These are phyloP conservation scores for Eucommia ulmoides DNA, from an alignment of 257 asterid genomes.

Conservation along the genomic window DNA sequence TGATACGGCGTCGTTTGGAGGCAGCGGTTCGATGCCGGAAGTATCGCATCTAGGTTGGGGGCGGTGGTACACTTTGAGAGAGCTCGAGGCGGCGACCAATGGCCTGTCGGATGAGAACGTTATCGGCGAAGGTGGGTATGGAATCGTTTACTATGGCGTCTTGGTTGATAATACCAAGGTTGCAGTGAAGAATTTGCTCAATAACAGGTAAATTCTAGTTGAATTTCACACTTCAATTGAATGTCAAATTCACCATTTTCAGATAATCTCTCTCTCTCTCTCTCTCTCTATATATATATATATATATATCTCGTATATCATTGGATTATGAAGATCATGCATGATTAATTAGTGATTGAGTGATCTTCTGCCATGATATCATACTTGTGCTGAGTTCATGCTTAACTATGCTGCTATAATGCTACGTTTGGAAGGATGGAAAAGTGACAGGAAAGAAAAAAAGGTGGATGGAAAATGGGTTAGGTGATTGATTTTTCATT, in stretches of 20 bases:
- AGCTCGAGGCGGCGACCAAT: constrained; percentile 93
- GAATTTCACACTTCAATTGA: not conserved
- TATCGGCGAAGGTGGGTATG: constrained; percentile 95
- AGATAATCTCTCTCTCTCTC: too few species aligned
- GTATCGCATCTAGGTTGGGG: constrained; percentile 99
- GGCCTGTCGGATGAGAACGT: constrained; percentile 83
- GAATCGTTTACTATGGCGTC: constrained; percentile 75
- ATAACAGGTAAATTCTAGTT: constrained; percentile 46
- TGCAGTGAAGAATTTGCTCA: constrained; percentile 83
- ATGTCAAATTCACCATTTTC: not conserved
- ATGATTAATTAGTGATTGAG: too few species aligned
- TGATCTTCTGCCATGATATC: too few species aligned
- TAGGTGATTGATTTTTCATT: too few species aligned
- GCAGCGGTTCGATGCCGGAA: constrained; percentile 80
- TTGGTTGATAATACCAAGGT: constrained; percentile 62
- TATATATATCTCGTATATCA: not conserved
- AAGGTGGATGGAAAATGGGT: too few species aligned
- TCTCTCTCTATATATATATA: not conserved
- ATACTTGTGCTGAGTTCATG: too few species aligned
- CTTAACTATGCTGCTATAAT: too few species aligned
- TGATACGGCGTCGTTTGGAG: constrained; percentile 65
- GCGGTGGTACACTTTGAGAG: constrained; percentile 92
- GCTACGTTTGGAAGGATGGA: too few species aligned
- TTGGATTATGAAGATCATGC: not conserved
- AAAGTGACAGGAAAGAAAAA: too few species aligned